A percentile compares a stretch with the other conserved stretches of the same genome.
These are phyloP conservation scores for Gynostemma pentaphyllum DNA, from an alignment of 306 rosid genomes.

Conservation along the genomic window DNA sequence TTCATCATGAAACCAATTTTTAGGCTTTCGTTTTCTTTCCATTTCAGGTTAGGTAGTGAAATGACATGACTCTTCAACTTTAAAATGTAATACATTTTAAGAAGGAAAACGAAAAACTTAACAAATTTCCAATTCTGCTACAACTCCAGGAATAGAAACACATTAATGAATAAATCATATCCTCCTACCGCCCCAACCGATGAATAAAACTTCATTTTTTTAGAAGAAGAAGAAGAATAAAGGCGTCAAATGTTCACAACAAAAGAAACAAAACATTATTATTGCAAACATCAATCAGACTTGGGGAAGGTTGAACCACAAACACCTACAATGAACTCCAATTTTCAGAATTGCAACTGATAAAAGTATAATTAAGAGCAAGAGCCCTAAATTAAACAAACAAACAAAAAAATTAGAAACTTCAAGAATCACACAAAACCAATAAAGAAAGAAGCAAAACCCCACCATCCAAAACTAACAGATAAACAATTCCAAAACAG, in stretches of 20 bases:
- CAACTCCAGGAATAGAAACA: constrained; percentile 2
- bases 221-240: not conserved
- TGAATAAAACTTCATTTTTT: no score
- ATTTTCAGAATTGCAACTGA: not conserved
- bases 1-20: not conserved
- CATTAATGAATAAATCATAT: not conserved
- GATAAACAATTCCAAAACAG: not conserved
- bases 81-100: not conserved
- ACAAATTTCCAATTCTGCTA: not conserved
- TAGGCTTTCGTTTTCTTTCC: not conserved
- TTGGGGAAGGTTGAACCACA: not conserved
- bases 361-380: not conserved
- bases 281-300: not conserved
- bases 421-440: constrained; percentile 1
- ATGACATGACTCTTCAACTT: not conserved
- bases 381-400: not conserved
- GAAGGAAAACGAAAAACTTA: not conserved
- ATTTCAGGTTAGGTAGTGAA: not conserved
- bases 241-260: not conserved
- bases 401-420: not conserved
- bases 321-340: not conserved
- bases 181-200: no score
- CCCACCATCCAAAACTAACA: constrained; percentile 6
- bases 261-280: not conserved
- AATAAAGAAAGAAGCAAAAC: not conserved